These are phyloP conservation scores for Pleurotus tuoliensis DNA, from an alignment of 768 basidiomycete species.

Conservation along the genomic window DNA sequence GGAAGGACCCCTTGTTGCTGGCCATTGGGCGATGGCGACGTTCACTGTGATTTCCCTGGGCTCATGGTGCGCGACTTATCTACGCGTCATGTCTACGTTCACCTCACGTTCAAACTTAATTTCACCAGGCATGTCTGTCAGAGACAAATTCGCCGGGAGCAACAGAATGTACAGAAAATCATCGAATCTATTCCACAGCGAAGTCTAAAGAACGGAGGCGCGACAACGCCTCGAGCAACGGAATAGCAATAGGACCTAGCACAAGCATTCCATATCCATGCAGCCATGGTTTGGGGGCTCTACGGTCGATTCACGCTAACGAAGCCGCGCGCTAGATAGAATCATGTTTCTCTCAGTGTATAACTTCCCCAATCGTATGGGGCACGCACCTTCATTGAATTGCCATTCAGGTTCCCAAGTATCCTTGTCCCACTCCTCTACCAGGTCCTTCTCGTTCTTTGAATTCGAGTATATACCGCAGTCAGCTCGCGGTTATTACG, in stretches of 20 bases:
- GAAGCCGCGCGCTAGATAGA: background rate
- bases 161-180: background rate
- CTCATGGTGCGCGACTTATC: constrained; percentile 54
- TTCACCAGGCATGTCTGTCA: constrained; percentile 6
- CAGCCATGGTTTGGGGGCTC: too few species aligned
- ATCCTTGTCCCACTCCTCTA: constrained; percentile 74
- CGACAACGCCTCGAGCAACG: background rate
- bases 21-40: constrained; percentile 77
- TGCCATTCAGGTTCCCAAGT: constrained; percentile 52
- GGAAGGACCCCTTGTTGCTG: constrained; percentile 60
- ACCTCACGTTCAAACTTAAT: too few species aligned
- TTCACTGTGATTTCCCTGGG: constrained; percentile 65
- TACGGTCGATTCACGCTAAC: background rate
- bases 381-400: constrained; percentile 10
- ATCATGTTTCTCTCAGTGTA: background rate
- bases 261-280: background rate
- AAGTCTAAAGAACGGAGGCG: background rate
- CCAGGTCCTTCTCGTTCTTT: constrained; percentile 62
- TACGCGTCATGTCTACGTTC: background rate
- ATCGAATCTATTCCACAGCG: constrained; percentile 5
- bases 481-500: too few species aligned
- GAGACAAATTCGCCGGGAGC: constrained; percentile 1
- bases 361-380: too few species aligned
- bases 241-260: background rate
- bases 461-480: too few species aligned